These are phyloP conservation scores for Royoungia palumana DNA, from an alignment of 768 basidiomycete genomes.

Conservation along the genomic window DNA sequence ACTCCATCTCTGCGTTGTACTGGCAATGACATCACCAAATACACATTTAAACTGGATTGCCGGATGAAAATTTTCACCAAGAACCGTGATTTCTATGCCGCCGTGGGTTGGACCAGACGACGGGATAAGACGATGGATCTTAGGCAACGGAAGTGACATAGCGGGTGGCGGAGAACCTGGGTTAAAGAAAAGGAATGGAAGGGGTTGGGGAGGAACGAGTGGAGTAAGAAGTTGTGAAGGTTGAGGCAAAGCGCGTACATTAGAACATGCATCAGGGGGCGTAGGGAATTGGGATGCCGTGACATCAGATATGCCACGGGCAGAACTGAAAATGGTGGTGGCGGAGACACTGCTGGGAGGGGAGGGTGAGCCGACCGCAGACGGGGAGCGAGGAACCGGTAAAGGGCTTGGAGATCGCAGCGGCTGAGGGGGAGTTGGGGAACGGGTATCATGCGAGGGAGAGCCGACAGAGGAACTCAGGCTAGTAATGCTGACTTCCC, in stretches of 20 bases:
- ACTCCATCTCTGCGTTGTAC: constrained; percentile 87
- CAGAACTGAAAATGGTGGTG: constrained; percentile 13
- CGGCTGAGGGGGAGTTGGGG: constrained; percentile 29
- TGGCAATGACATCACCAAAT: constrained; percentile 81
- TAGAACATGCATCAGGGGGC: constrained; percentile 17
- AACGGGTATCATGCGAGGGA: constrained; percentile 37
- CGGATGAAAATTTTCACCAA: constrained; percentile 87
- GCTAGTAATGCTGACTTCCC: constrained; percentile 56
- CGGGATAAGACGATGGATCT: constrained; percentile 83
- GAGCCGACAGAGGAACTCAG: constrained; percentile 46
- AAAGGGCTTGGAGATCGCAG: constrained; percentile 17
- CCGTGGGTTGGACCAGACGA: constrained; percentile 83
- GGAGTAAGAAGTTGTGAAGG: constrained; percentile 16
- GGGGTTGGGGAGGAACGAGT: constrained; percentile 36
- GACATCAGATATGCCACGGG: constrained; percentile 13
- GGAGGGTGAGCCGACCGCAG: constrained; percentile 4
- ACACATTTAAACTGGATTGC: constrained; percentile 68
- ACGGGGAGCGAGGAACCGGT: constrained; percentile 5
- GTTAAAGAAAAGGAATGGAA: constrained; percentile 64
- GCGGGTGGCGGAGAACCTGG: constrained; percentile 45
- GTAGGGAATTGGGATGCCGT: constrained; percentile 17
- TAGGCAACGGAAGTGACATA: constrained; percentile 55
- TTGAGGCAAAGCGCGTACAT: constrained; percentile 14
- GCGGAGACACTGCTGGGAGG: constrained; percentile 6
- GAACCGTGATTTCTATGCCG: constrained; percentile 90